These are phyloP conservation scores for Leucocoprinus birnbaumii DNA, from an alignment of 768 basidiomycete species.

Conservation along the genomic window DNA sequence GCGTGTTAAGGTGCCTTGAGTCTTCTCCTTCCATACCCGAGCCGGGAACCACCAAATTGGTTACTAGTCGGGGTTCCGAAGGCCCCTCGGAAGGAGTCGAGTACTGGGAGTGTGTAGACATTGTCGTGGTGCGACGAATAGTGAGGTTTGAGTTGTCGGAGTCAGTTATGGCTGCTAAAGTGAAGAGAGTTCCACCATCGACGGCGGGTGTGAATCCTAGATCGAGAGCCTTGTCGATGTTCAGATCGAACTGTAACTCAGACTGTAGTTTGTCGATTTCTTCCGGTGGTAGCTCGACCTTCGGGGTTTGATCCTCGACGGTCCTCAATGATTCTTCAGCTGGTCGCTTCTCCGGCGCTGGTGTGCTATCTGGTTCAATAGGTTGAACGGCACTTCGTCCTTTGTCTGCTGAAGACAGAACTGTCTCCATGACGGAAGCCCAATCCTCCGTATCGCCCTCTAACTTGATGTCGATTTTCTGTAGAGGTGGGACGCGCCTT, in stretches of 20 bases:
- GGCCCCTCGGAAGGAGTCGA: constrained; percentile 2
- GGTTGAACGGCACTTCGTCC: constrained; percentile 15
- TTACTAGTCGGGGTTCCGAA: constrained; percentile 31
- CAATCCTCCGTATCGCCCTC: constrained; percentile 35
- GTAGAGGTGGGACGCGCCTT: constrained; percentile 21
- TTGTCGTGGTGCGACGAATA: constrained; percentile 4
- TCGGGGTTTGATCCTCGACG: background rate
- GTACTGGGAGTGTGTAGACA: constrained; percentile 1
- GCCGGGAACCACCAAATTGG: constrained; percentile 22
- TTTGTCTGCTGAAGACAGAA: constrained; percentile 24
- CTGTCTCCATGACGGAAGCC: constrained; percentile 38
- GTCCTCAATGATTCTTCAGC: background rate
- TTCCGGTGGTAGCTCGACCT: background rate
- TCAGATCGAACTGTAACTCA: constrained; percentile 5
- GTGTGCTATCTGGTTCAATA: constrained; percentile 4
- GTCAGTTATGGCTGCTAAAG: background rate
- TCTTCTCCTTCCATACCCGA: constrained; percentile 14
- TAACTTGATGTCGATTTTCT: constrained; percentile 29
- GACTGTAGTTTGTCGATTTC: constrained; percentile 7
- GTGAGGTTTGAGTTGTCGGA: constrained; percentile 6
- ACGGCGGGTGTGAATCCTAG: constrained; percentile 8
- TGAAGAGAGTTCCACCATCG: constrained; percentile 4
- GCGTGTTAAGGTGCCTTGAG: background rate
- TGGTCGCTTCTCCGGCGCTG: background rate
- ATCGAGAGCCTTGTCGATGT: constrained; percentile 10